A percentile compares a stretch with the other conserved stretches of the same genome.
phyloP scores from a whole-genome alignment of 768 basidiomycete genomes.

The Termitomyces titanicus region DNA sequence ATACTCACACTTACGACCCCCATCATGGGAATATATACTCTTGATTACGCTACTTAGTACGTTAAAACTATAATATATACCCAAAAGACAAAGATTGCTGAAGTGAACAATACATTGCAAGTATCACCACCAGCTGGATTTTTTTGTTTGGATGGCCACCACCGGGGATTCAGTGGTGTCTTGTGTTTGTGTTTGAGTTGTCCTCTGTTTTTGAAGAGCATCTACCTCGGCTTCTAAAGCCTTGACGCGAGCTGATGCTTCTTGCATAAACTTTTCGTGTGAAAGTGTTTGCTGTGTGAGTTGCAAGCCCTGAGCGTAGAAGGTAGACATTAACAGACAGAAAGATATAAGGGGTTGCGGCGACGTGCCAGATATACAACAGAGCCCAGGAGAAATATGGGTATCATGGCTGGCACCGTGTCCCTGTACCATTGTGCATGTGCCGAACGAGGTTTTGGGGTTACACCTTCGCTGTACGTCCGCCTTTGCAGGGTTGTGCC shows the following conservation, averaged over 20 bases:
- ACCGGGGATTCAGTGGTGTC: not conserved
- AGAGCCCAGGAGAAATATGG: constrained; percentile 73
- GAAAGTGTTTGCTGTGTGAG: constrained; percentile 58
- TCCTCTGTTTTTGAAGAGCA: constrained; percentile 30
- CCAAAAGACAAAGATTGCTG: not conserved
- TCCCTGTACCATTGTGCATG: constrained; percentile 70
- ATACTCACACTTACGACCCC: not conserved
- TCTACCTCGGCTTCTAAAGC: constrained; percentile 60
- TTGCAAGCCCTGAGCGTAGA: constrained; percentile 53
- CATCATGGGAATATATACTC: constrained; percentile 1
- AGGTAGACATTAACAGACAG: not conserved
- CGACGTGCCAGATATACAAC: constrained; percentile 67
- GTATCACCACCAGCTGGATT: constrained; percentile 13
- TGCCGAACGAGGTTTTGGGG: constrained; percentile 31
- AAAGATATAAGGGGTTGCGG: not conserved
- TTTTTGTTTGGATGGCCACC: constrained; percentile 6
- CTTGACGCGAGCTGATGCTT: constrained; percentile 50
- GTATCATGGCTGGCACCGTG: constrained; percentile 73
- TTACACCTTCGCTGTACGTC: constrained; percentile 12
- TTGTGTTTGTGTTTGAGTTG: constrained; percentile 10
- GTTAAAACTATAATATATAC: constrained; percentile 5
- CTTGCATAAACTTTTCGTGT: constrained; percentile 68
- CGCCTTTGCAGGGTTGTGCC: constrained; percentile 12
- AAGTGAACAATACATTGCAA: not conserved
- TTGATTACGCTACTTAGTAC: constrained; percentile 7